phyloP scores from a whole-genome alignment of 1,139 yeast species.

The Taphrina pruni region DNA sequence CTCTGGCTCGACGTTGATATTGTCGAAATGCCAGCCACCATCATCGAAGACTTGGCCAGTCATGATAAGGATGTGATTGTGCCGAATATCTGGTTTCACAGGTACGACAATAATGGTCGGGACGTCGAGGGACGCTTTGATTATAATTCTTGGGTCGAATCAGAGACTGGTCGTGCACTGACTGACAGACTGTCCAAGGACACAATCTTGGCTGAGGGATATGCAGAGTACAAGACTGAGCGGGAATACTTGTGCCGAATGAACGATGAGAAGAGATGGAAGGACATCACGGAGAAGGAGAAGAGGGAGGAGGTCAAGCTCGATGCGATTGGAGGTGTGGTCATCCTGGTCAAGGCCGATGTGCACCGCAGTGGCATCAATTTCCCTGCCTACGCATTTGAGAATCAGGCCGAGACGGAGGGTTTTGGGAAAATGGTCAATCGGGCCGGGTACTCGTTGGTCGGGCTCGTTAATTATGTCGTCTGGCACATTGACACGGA shows the following conservation, averaged over 20 bases:
- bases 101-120: constrained; percentile 68
- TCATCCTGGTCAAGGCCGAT: constrained; percentile 79
- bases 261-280: constrained; percentile 43
- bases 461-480: constrained; percentile 87
- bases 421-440: constrained; percentile 89
- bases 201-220: constrained; percentile 89
- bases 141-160: constrained; percentile 81
- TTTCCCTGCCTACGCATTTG: constrained; percentile 87
- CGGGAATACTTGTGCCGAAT: constrained; percentile 56
- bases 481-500: constrained; percentile 62
- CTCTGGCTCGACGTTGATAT: constrained; percentile 94
- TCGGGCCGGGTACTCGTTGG: constrained; percentile 77
- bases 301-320: constrained; percentile 70
- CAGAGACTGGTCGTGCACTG: constrained; percentile 69
- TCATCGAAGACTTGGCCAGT: constrained; percentile 78
- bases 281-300: constrained; percentile 62
- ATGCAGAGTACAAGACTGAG: constrained; percentile 88
- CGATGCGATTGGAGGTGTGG: constrained; percentile 92
- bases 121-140: constrained; percentile 53
- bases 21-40: constrained; percentile 78
- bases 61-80: constrained; percentile 79
- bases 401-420: constrained; percentile 87
- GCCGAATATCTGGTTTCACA: constrained; percentile 89
- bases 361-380: constrained; percentile 83
- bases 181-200: constrained; percentile 74